Conservation (phyloP, 768 basidiomycete genomes). For the Boletus sp. region DNA sequence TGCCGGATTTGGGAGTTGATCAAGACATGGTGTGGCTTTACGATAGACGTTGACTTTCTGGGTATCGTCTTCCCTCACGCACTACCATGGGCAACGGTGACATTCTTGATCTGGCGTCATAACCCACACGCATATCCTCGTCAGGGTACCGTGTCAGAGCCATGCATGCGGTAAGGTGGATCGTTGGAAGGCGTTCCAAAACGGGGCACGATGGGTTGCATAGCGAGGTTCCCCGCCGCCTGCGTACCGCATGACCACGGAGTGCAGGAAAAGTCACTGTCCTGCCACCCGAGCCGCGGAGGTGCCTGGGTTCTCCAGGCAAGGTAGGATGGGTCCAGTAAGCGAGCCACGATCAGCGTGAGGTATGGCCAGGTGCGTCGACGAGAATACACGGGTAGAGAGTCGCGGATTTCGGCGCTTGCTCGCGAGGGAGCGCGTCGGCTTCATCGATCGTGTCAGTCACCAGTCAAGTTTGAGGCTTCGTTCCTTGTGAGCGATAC, state of each 20-base stretch:
- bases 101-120: neutral
- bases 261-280: neutral
- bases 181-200: neutral
- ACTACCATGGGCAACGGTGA: neutral
- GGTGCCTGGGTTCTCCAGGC: neutral
- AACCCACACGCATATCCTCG: neutral
- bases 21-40: neutral
- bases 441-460: neutral
- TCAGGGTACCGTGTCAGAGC: neutral
- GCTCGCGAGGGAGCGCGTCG: neutral
- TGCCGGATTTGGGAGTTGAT: neutral
- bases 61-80: no score
- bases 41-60: no score
- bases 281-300: neutral
- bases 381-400: neutral
- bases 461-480: neutral
- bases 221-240: no score
- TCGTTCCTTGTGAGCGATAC: neutral
- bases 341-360: neutral
- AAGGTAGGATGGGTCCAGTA: neutral
- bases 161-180: neutral
- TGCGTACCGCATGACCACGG: neutral
- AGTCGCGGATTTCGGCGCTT: neutral
- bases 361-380: no score
- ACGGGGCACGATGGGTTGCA: neutral